Conservation (phyloP, 2,329 filamentous ascomycete species). For the Curvularia verruculosa region DNA sequence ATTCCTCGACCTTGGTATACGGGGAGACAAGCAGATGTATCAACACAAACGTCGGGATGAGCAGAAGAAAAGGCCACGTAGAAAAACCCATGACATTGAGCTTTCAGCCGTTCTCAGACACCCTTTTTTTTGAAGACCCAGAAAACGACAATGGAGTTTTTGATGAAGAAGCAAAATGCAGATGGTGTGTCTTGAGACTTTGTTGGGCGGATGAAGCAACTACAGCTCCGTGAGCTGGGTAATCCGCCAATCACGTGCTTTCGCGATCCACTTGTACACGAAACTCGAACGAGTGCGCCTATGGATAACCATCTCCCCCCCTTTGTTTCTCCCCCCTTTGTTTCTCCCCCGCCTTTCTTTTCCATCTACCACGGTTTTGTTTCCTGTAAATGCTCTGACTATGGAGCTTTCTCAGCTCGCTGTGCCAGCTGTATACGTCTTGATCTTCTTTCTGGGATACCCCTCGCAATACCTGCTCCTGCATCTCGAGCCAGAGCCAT, state of each 20-base stretch:
- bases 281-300: slow-evolving; percentile 2
- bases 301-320: no score
- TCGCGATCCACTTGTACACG: slow-evolving; percentile 14
- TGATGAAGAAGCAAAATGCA: neutral
- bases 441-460: slow-evolving; percentile 74
- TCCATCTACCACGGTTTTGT: neutral
- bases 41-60: slow-evolving; percentile 50
- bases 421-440: slow-evolving; percentile 68
- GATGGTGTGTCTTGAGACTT: neutral
- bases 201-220: slow-evolving; percentile 3
- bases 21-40: slow-evolving; percentile 77
- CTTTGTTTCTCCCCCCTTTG: no score
- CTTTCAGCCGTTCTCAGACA: neutral
- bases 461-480: slow-evolving; percentile 74
- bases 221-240: neutral
- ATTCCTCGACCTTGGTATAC: slow-evolving; percentile 98
- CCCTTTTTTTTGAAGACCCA: neutral
- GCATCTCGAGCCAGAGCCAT: slow-evolving; percentile 62
- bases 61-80: slow-evolving; percentile 36
- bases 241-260: slow-evolving; percentile 33
- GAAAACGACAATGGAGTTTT: neutral
- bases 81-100: slow-evolving; percentile 29
- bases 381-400: neutral
- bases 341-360: slow-evolving; percentile 5
- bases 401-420: slow-evolving; percentile 57